A percentile compares a stretch with the other conserved stretches of the same genome.
Evolutionary conservation across 306 rosid genomes (phyloP).

Genomic region (Cicer judaicum): DNA sequence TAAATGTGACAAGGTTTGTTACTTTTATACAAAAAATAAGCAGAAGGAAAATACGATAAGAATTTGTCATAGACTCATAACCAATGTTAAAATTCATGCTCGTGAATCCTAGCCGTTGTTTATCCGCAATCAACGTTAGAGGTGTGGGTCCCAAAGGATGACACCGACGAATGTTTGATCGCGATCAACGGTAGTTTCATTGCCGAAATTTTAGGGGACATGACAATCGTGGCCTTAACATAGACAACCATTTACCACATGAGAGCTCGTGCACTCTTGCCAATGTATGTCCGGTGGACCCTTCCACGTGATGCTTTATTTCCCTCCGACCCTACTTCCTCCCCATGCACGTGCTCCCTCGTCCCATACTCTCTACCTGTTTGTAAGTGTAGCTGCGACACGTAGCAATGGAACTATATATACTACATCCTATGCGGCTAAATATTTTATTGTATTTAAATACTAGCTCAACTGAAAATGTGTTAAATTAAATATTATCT

Average conservation of each 20-base stretch:
- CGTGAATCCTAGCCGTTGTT: constrained; percentile 46
- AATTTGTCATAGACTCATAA: neutral
- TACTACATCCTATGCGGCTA: no score
- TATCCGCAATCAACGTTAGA: constrained; percentile 43
- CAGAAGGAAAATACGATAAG: constrained; percentile 30
- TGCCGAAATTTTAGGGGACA: constrained; percentile 56
- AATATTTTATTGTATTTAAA: no score
- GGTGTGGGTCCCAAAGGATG: neutral
- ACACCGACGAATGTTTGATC: constrained; percentile 28
- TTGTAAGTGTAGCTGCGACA: neutral
- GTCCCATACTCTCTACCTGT: neutral
- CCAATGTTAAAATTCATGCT: neutral
- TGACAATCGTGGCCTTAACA: constrained; percentile 50
- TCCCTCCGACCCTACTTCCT: neutral
- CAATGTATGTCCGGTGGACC: constrained; percentile 37
- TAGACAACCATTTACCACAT: constrained; percentile 37
- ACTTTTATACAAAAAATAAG: neutral
- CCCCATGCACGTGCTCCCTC: constrained; percentile 50
- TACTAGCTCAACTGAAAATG: no score
- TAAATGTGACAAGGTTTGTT: no score
- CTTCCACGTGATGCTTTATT: constrained; percentile 60
- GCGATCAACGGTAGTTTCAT: constrained; percentile 49
- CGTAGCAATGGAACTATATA: neutral
- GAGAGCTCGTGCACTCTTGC: constrained; percentile 61
- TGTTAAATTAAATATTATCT: no score